Percentiles rank a stretch among this genome's conserved stretches.
These are phyloP conservation scores for Jatropha podagrica DNA, from an alignment of 441 rosid genomes.

Conservation along the genomic window DNA sequence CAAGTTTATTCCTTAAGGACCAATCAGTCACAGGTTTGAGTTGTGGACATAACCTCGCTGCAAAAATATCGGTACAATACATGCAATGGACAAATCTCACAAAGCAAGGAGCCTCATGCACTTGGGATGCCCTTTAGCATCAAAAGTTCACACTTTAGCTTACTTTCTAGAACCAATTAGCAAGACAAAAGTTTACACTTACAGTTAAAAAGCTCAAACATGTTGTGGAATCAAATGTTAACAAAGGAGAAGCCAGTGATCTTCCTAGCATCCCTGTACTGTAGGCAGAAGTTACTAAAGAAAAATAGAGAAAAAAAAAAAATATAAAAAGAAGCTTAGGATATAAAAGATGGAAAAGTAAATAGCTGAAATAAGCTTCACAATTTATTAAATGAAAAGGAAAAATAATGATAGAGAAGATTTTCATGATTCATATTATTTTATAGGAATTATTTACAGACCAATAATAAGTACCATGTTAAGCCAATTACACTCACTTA, in stretches of 20 bases:
- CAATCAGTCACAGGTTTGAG: not conserved
- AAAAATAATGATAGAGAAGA: not conserved
- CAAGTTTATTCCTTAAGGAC: not conserved
- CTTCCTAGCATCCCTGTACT: conserved; percentile 59
- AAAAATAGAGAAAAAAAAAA: not conserved
- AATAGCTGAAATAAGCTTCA: not conserved
- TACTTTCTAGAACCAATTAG: not conserved
- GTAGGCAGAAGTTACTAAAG: not conserved
- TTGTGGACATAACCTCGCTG: not conserved
- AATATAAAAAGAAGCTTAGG: not conserved
- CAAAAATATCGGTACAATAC: not conserved
- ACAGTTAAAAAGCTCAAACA: conserved; percentile 30
- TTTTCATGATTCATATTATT: not conserved
- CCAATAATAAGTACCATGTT: not conserved
- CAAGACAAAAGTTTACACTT: conserved; percentile 19
- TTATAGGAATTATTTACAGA: not conserved
- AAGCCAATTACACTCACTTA: not conserved
- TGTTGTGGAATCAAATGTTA: conserved; percentile 32
- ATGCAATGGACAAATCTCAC: not conserved
- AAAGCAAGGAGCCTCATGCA: not conserved
- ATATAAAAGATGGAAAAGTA: not conserved
- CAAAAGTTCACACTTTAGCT: not conserved
- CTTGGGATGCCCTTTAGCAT: not conserved
- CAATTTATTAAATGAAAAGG: not conserved
- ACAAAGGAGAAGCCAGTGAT: conserved; percentile 51